A percentile compares a stretch with the other conserved stretches of the same genome.
Evolutionary conservation across 2,329 filamentous ascomycete genomes (phyloP).

Genomic region (Sclerotinia trifoliorum): DNA sequence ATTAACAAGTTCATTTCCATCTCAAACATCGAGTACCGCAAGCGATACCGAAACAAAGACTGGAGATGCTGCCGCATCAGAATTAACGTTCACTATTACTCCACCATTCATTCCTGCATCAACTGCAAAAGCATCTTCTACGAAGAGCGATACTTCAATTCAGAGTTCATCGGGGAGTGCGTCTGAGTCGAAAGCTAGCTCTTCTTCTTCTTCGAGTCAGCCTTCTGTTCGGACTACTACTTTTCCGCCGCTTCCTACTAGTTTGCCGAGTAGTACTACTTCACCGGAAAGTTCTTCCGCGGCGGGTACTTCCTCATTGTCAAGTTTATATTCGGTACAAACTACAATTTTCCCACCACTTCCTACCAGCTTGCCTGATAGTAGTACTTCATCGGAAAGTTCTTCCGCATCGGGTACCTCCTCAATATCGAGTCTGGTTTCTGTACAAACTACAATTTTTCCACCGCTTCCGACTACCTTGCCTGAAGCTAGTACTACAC

Average conservation of each 20-base stretch:
- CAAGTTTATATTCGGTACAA: background rate
- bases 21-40: background rate
- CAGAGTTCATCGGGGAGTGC: background rate
- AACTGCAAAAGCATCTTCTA: background rate
- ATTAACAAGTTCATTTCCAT: background rate
- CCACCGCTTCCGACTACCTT: background rate
- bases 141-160: background rate
- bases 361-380: background rate
- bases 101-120: background rate
- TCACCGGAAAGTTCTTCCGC: background rate
- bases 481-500: background rate
- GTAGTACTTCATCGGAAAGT: background rate
- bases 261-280: background rate
- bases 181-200: background rate
- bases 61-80: background rate
- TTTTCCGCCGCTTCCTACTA: background rate
- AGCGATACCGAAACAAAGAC: background rate
- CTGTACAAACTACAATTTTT: background rate
- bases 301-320: background rate
- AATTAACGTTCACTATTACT: background rate
- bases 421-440: background rate
- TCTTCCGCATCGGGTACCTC: background rate
- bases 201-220: background rate
- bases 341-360: background rate
- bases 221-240: background rate